These are phyloP conservation scores for Coniochaeta sp. DNA, from an alignment of 2,329 filamentous ascomycete species.

Conservation along the genomic window DNA sequence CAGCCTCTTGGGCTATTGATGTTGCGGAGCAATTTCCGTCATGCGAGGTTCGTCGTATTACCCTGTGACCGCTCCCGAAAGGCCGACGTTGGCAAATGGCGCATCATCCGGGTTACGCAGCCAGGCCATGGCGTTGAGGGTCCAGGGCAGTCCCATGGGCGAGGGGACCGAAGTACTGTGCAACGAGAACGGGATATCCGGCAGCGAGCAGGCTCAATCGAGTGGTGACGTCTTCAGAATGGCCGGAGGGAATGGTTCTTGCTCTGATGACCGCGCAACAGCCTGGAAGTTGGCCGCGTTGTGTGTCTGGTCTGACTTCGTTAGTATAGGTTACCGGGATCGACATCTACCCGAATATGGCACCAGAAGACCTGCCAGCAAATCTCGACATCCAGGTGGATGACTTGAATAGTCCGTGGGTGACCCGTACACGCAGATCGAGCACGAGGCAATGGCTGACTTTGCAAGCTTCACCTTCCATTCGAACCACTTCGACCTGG, in stretches of 20 bases:
- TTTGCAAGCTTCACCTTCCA: conserved; percentile 55
- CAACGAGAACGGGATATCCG: too few species aligned
- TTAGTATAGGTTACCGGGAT: conserved; percentile 58
- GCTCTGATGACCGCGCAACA: conserved; percentile 3
- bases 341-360: conserved; percentile 65
- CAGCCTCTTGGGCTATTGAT: conserved; percentile 63
- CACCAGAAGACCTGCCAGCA: conserved; percentile 54
- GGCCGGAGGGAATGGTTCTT: neutral
- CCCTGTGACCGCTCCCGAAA: conserved; percentile 8
- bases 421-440: neutral
- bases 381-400: conserved; percentile 69
- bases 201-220: neutral
- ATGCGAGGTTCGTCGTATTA: conserved; percentile 47
- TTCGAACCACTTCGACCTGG: conserved; percentile 68
- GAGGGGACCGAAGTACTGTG: too few species aligned
- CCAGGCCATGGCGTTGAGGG: too few species aligned
- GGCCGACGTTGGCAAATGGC: neutral
- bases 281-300: neutral
- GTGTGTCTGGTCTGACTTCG: neutral
- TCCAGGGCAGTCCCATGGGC: too few species aligned
- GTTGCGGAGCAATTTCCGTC: conserved; percentile 57
- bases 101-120: neutral
- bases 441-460: conserved; percentile 7
- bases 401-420: conserved; percentile 59
- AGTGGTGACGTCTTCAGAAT: neutral